Evolutionary conservation across 306 rosid species (phyloP).

Genomic region (Gastrolobium villosum): DNA sequence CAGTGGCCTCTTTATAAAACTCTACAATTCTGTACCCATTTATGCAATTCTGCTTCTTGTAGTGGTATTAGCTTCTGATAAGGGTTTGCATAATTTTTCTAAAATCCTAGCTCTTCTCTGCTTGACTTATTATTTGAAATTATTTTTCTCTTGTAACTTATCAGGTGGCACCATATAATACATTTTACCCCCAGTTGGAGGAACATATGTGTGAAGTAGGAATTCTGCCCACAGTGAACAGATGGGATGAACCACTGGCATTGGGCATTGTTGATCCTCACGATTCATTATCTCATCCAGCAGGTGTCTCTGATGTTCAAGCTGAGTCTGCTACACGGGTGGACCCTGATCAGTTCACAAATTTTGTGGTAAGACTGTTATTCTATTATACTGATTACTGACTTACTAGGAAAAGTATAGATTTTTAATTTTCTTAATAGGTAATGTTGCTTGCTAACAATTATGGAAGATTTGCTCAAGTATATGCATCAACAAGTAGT

Average conservation of each 20-base stretch:
- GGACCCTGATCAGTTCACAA: constrained; percentile 92
- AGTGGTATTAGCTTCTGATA: constrained; percentile 30
- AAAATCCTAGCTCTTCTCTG: constrained; percentile 15
- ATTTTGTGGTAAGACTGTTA: constrained; percentile 72
- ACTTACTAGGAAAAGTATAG: background rate
- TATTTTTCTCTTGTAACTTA: constrained; percentile 22
- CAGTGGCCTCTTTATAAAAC: background rate
- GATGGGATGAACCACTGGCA: constrained; percentile 90
- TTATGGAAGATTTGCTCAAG: too few relatives aligned
- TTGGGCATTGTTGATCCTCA: constrained; percentile 95
- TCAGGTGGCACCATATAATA: constrained; percentile 98
- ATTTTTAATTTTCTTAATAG: background rate
- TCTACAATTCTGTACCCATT: constrained; percentile 21
- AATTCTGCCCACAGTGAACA: constrained; percentile 72
- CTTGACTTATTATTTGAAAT: constrained; percentile 41
- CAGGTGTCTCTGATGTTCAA: constrained; percentile 95
- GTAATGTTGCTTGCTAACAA: too few relatives aligned
- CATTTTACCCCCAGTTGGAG: constrained; percentile 86
- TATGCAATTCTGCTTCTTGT: constrained; percentile 22
- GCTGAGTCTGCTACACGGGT: constrained; percentile 80
- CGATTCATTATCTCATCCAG: constrained; percentile 99
- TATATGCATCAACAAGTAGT: too few relatives aligned
- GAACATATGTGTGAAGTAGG: constrained; percentile 94
- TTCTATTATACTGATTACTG: background rate
- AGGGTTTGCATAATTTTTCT: constrained; percentile 30